These are phyloP conservation scores for Eudorina sp. DNA, from an alignment of 139 green algal genomes.

Conservation along the genomic window DNA sequence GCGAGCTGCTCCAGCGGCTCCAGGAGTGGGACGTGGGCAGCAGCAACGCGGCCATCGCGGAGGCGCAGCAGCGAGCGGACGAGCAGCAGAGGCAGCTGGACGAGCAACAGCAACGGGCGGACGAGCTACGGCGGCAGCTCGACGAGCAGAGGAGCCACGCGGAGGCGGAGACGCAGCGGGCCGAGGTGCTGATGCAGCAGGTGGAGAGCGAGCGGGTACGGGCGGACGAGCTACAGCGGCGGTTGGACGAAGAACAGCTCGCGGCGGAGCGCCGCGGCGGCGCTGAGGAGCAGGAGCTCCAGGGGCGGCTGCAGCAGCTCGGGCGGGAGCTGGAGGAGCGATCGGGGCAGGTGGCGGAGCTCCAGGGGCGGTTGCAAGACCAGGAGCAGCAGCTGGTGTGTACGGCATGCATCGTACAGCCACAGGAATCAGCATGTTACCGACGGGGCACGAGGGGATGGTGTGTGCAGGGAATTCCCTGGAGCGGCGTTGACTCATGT, in stretches of 20 bases:
- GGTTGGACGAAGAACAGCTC: neutral
- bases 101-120: neutral
- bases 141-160: neutral
- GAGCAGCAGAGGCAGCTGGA: neutral
- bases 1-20: slow-evolving; percentile 28
- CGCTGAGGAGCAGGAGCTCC: neutral
- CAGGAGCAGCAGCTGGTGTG: slow-evolving; percentile 15
- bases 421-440: too few relatives aligned
- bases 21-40: slow-evolving; percentile 47
- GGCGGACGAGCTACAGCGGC: neutral
- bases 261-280: neutral
- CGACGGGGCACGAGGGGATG: too few relatives aligned
- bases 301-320: neutral
- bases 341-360: neutral
- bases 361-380: neutral
- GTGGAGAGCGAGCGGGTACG: neutral
- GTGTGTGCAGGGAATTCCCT: too few relatives aligned
- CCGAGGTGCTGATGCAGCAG: neutral
- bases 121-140: neutral
- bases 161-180: neutral
- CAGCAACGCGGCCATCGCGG: neutral
- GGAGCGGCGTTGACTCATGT: too few relatives aligned
- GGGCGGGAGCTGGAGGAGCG: neutral
- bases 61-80: neutral
- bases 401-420: too few relatives aligned